Percentiles rank a stretch among this genome's conserved stretches.
Evolutionary conservation across 2,329 filamentous ascomycete genomes (phyloP).

Genomic region (Ophiostoma angusticollis): DNA sequence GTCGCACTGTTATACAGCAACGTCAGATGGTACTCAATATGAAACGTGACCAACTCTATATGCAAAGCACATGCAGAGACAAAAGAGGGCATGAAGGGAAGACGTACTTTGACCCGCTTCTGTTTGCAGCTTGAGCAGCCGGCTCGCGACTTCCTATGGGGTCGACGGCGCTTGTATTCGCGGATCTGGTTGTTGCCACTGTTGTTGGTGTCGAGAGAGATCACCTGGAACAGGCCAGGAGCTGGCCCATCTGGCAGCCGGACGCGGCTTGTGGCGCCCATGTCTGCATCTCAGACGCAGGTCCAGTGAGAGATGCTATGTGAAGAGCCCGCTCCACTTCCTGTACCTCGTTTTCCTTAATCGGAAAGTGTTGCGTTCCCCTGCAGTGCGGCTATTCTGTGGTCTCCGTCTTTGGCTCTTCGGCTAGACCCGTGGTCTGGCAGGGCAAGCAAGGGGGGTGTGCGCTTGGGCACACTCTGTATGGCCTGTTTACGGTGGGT

Average conservation of each 20-base stretch:
- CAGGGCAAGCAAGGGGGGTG: too few relatives aligned
- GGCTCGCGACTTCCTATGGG: constrained; percentile 15
- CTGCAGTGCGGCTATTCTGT: neutral
- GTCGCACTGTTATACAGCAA: constrained; percentile 12
- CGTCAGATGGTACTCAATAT: neutral
- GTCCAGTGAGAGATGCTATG: neutral
- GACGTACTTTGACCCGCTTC: constrained; percentile 15
- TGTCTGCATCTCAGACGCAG: constrained; percentile 5
- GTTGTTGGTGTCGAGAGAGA: constrained; percentile 13
- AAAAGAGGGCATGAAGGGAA: neutral
- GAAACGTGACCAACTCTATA: neutral
- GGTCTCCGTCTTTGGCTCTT: too few relatives aligned
- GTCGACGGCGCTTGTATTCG: constrained; percentile 15
- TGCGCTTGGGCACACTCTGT: too few relatives aligned
- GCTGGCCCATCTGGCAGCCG: constrained; percentile 5
- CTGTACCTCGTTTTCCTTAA: too few relatives aligned
- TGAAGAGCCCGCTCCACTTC: neutral
- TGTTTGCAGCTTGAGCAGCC: constrained; percentile 16
- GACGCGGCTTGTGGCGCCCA: constrained; percentile 4
- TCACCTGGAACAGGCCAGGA: constrained; percentile 15
- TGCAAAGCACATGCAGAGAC: neutral
- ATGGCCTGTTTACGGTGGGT: too few relatives aligned
- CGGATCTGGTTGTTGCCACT: constrained; percentile 8
- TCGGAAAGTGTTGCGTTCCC: too few relatives aligned
- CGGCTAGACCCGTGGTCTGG: too few relatives aligned